A percentile compares a stretch with the other conserved stretches of the same genome.
Evolutionary conservation across 805 yeast genomes (phyloP).

Genomic region (Yamadazyma sp.): DNA sequence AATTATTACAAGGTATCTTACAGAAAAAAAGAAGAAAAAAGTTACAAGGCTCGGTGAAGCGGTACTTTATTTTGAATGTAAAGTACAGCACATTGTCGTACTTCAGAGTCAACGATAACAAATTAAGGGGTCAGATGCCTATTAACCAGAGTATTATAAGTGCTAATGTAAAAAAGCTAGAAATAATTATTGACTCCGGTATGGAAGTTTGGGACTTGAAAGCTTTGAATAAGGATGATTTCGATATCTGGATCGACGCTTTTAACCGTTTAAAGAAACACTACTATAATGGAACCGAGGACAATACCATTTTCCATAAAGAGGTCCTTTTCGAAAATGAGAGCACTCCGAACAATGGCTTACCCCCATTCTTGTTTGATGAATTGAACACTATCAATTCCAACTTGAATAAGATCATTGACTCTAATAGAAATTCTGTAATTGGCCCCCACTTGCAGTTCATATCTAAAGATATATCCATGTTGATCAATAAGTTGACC

Average conservation of each 20-base stretch:
- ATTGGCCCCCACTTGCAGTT: slow-evolving; percentile 5
- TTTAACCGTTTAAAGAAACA: slow-evolving; percentile 53
- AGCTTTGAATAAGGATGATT: slow-evolving; percentile 63
- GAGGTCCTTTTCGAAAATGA: slow-evolving; percentile 15
- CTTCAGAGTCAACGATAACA: slow-evolving; percentile 69
- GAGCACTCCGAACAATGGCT: slow-evolving; percentile 7
- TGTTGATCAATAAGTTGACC: slow-evolving; percentile 18
- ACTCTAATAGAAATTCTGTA: slow-evolving; percentile 7
- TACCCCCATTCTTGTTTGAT: slow-evolving; percentile 21
- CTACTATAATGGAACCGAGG: slow-evolving; percentile 9
- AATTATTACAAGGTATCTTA: slow-evolving; percentile 73
- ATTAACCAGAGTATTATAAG: slow-evolving; percentile 78
- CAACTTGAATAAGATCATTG: slow-evolving; percentile 7
- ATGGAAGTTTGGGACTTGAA: slow-evolving; percentile 91
- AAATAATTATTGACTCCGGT: slow-evolving; percentile 87
- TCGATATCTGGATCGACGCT: slow-evolving; percentile 81
- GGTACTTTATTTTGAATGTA: slow-evolving; percentile 82
- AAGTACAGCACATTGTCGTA: slow-evolving; percentile 82
- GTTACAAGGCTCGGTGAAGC: slow-evolving; percentile 79
- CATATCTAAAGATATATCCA: slow-evolving; percentile 22
- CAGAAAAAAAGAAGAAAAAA: slow-evolving; percentile 78
- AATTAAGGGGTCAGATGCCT: slow-evolving; percentile 89
- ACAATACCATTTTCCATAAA: slow-evolving; percentile 10
- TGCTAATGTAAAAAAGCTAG: slow-evolving; percentile 64
- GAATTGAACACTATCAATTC: slow-evolving; percentile 22